These are phyloP conservation scores for Linderina pennispora DNA, from an alignment of 192 early-diverging fungal species.

Conservation along the genomic window DNA sequence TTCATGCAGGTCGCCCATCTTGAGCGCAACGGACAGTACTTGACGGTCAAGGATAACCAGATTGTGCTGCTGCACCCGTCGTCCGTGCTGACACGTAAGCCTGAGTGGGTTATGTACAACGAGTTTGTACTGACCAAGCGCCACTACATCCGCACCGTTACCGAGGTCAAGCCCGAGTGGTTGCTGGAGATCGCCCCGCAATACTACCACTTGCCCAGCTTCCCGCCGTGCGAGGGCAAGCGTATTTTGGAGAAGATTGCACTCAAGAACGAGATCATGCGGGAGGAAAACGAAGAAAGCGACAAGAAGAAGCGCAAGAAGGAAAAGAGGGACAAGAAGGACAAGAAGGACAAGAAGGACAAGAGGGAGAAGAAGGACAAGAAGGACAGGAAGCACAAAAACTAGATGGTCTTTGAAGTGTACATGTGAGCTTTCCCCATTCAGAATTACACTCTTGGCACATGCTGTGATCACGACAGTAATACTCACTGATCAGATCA, in stretches of 20 bases:
- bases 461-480: too few relatives aligned
- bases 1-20: constrained; percentile 99
- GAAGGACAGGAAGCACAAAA: constrained; percentile 8
- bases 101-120: constrained; percentile 99
- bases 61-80: constrained; percentile 92
- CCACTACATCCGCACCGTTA: constrained; percentile 93
- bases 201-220: constrained; percentile 88
- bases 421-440: too few relatives aligned
- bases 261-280: constrained; percentile 41
- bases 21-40: constrained; percentile 80
- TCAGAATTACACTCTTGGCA: too few relatives aligned
- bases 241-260: constrained; percentile 71
- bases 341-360: constrained; percentile 15
- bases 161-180: constrained; percentile 84
- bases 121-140: constrained; percentile 97
- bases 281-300: constrained; percentile 44
- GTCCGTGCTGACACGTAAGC: constrained; percentile 77
- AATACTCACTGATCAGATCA: too few relatives aligned
- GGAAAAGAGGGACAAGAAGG: constrained; percentile 22
- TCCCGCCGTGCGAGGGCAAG: constrained; percentile 90
- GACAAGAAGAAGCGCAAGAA: constrained; percentile 40
- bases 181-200: constrained; percentile 74
- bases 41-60: constrained; percentile 97
- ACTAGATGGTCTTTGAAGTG: too few relatives aligned
- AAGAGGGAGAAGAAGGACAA: constrained; percentile 39